Percentiles rank a stretch among this genome's conserved stretches.
phyloP scores from a whole-genome alignment of 495 filamentous ascomycete species.

The Choiromyces venosus region DNA sequence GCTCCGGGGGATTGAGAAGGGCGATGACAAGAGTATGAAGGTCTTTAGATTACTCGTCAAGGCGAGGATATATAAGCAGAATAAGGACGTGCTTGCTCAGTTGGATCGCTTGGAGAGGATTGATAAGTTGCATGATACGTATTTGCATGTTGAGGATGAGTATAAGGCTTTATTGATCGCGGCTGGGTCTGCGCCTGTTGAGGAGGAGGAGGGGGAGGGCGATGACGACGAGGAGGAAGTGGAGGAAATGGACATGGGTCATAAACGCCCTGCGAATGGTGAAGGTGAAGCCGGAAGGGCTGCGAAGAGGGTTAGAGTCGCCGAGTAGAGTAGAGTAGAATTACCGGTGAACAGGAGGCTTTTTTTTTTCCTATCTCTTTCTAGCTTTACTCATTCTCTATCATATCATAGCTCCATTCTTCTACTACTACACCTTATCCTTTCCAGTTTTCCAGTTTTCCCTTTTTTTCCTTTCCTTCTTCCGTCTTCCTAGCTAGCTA shows the following conservation, averaged over 20 bases:
- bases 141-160: conserved; percentile 71
- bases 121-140: conserved; percentile 72
- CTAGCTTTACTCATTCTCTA: neutral
- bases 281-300: conserved; percentile 54
- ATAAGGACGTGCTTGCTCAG: conserved; percentile 68
- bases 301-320: conserved; percentile 73
- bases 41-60: conserved; percentile 56
- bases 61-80: conserved; percentile 55
- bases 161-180: conserved; percentile 64
- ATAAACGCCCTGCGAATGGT: conserved; percentile 18
- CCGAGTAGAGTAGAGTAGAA: conserved; percentile 61
- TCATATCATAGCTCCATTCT: too few species aligned
- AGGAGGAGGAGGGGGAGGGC: conserved; percentile 79
- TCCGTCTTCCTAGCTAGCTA: neutral
- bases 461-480: neutral
- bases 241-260: conserved; percentile 59
- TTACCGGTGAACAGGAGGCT: neutral
- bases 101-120: conserved; percentile 69
- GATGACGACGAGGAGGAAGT: conserved; percentile 91
- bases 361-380: conserved; percentile 5
- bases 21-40: conserved; percentile 42
- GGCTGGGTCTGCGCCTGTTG: conserved; percentile 57
- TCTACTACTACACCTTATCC: neutral
- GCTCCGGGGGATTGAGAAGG: conserved; percentile 45
- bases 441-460: neutral